phyloP scores from a whole-genome alignment of 306 rosid genomes.

The Quercus robur region DNA sequence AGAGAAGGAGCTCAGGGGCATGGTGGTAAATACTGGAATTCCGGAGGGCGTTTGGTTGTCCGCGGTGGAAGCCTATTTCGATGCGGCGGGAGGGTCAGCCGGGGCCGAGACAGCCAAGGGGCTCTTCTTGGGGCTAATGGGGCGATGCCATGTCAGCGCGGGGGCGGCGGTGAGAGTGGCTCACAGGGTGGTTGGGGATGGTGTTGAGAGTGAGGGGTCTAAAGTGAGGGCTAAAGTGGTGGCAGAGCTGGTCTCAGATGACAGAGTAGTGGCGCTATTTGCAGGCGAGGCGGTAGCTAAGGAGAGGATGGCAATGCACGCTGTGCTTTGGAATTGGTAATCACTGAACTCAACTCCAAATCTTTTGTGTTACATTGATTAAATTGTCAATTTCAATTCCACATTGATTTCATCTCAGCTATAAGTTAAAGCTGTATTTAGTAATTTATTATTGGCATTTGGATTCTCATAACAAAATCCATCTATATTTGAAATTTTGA shows the following conservation, averaged over 20 bases:
- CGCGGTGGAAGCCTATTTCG: conserved; percentile 78
- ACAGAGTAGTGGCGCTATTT: conserved; percentile 79
- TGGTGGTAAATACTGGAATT: conserved; percentile 69
- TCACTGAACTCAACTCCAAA: too few species aligned
- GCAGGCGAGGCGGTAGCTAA: conserved; percentile 48
- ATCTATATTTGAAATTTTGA: too few species aligned
- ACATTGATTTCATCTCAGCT: too few species aligned
- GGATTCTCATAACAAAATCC: too few species aligned
- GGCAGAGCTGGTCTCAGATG: conserved; percentile 85
- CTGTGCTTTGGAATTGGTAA: conserved; percentile 93
- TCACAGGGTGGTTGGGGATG: conserved; percentile 48
- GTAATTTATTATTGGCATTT: too few species aligned
- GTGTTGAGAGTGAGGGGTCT: conserved; percentile 52
- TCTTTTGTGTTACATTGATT: too few species aligned
- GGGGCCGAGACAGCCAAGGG: conserved; percentile 91
- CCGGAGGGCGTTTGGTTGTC: conserved; percentile 92
- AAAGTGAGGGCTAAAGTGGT: conserved; percentile 76
- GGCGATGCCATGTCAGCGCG: conserved; percentile 82
- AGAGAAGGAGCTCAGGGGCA: conserved; percentile 86
- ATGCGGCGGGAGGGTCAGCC: conserved; percentile 73
- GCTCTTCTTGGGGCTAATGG: conserved; percentile 84
- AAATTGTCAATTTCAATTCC: too few species aligned
- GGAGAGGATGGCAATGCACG: conserved; percentile 76
- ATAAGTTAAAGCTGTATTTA: too few species aligned
- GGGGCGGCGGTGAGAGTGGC: conserved; percentile 82